phyloP scores from a whole-genome alignment of 257 asterid species.

The Nicotiana attenuata region DNA sequence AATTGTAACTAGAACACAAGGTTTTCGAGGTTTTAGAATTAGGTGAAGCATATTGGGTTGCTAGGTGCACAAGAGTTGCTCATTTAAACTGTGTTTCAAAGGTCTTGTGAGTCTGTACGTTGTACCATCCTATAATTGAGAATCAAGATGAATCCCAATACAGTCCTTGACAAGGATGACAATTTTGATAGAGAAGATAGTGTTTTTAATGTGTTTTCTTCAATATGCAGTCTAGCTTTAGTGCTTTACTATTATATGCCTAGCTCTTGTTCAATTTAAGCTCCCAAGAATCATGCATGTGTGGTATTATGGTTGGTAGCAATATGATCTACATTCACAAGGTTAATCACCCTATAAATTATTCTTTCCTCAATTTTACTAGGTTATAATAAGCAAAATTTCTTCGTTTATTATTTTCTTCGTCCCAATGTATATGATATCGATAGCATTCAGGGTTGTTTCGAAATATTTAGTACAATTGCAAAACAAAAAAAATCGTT shows the following conservation, averaged over 20 bases:
- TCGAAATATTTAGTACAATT: too few species aligned
- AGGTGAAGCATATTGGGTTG: not conserved
- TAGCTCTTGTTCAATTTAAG: not conserved
- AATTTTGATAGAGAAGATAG: not conserved
- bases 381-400: too few species aligned
- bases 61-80: too few species aligned
- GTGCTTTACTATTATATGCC: not conserved
- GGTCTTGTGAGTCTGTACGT: not conserved
- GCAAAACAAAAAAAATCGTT: too few species aligned
- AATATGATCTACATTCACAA: not conserved
- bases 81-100: not conserved
- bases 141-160: not conserved
- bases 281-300: not conserved
- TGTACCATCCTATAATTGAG: not conserved
- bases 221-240: not conserved
- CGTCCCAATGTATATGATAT: too few species aligned
- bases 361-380: not conserved
- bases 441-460: too few species aligned
- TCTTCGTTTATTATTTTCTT: too few species aligned
- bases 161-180: not conserved
- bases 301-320: not conserved
- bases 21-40: not conserved
- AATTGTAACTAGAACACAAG: not conserved
- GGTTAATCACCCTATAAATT: not conserved
- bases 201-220: not conserved